phyloP scores from a whole-genome alignment of 176 grass and related monocot genomes.

The Triticum aestivum region IWGSC_CS_RefSeq_v2.1 NC_057801.1:603586168-603586667 shows the following conservation, averaged over 20 bases:
- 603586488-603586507: slow-evolving; percentile 16
- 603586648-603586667: slow-evolving; percentile 18
- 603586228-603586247: not conserved
- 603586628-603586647: not conserved
- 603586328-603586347: slow-evolving; percentile 12
- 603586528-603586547: slow-evolving; percentile 2
- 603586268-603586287: not conserved
- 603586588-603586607: slow-evolving; percentile 26
- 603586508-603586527: slow-evolving; percentile 4
- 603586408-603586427: slow-evolving; percentile 91
- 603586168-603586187: not conserved
- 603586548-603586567: slow-evolving; percentile 10
- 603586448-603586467: slow-evolving; percentile 92
- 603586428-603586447: slow-evolving; percentile 93
- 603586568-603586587: slow-evolving; percentile 5
- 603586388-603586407: slow-evolving; percentile 93
- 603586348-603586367: slow-evolving; percentile 43
- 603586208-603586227: not conserved
- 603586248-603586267: not conserved
- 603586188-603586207: not conserved
- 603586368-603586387: slow-evolving; percentile 99
- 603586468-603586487: slow-evolving; percentile 87
- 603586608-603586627: not conserved
- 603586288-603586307: slow-evolving; percentile 29
- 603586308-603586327: slow-evolving; percentile 20